phyloP scores from a whole-genome alignment of 441 rosid genomes.

The Theobroma grandiflorum region DNA sequence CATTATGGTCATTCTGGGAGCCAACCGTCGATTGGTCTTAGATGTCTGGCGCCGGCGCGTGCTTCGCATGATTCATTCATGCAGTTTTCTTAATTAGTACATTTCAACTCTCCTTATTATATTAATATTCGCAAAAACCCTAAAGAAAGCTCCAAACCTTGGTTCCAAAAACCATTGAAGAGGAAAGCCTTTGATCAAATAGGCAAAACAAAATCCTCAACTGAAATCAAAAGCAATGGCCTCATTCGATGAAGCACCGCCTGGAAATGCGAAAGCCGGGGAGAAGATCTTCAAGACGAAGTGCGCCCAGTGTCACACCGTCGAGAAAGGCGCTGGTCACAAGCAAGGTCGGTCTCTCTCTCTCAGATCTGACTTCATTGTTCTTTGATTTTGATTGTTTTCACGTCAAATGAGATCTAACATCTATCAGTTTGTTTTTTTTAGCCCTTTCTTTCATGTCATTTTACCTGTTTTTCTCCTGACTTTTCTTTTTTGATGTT shows the following conservation, averaged over 20 bases:
- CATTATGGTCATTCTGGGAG: not conserved
- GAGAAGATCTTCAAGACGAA: conserved; percentile 60
- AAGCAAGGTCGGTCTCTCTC: conserved; percentile 46
- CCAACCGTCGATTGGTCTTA: not conserved
- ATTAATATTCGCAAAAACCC: conserved; percentile 11
- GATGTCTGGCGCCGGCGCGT: not conserved
- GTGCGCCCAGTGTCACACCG: conserved; percentile 61
- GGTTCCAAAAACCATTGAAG: not conserved
- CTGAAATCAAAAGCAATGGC: conserved; percentile 35
- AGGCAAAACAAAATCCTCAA: not conserved
- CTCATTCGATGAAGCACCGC: conserved; percentile 49
- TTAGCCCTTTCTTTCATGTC: not conserved
- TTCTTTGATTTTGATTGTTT: not conserved
- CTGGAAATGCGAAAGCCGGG: conserved; percentile 45
- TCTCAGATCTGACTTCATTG: not conserved
- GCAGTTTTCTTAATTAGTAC: too few relatives aligned
- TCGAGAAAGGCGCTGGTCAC: conserved; percentile 54
- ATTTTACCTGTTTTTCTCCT: not conserved
- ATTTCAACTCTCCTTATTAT: not conserved
- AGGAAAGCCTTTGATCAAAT: not conserved
- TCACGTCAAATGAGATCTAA: not conserved
- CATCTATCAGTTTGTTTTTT: not conserved
- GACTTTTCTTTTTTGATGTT: not conserved
- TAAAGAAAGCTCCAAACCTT: not conserved
- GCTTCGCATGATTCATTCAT: not conserved